Evolutionary conservation across 805 yeast genomes (phyloP), one percentile per base, ranked within the genome.

Genomic region (Starmerella sirachaensis): DNA sequence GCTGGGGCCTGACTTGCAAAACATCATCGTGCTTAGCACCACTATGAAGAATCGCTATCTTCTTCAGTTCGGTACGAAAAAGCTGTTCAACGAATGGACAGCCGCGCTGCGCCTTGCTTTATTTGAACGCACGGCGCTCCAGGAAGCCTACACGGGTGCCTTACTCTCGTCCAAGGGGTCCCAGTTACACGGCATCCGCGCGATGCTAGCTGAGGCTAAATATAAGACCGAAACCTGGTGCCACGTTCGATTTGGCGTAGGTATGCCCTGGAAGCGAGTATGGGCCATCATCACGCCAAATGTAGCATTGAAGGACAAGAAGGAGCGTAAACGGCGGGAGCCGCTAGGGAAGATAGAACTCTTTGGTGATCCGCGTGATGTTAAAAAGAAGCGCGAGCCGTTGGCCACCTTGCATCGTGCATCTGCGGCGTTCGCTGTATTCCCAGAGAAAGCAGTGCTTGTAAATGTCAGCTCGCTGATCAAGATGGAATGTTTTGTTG

Each of bases 181-280:
- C 5, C 65, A 79, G 43, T 63, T 91, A 43, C 77, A 88, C 37
- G 97, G 93, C 54, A 85, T 91, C 45, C 72, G 81, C 43, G 79
- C 88, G 12, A 67, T 91, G 31, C 65, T 91, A 41, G 78, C 93
- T 1, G 94, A 81, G 47, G 78, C 91, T 14, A 78, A 88, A 53
- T 81, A 75, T 55, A 74, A 72, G 42, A 91, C 84, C 54, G 94
- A 83, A 58, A 95, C 86, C 52, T 88, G 95, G 96, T 85, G 80
- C 29, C 72, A 85, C 56, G 93, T 91, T 13, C 68, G 97, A 47
- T 91, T 88, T 58, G 97, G 98, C 14, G 72, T 91, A 8, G 98
- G 98, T 18, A 83, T 84, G 93, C 94, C 96, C 1, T 91, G 96
- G 96, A 81, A 78, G 54, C 70, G 93, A 42, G 88, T 95, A 54